Evolutionary conservation across 306 rosid genomes (phyloP), one percentile per base, ranked within the genome.

Genomic region (Vigna hirtella): DNA sequence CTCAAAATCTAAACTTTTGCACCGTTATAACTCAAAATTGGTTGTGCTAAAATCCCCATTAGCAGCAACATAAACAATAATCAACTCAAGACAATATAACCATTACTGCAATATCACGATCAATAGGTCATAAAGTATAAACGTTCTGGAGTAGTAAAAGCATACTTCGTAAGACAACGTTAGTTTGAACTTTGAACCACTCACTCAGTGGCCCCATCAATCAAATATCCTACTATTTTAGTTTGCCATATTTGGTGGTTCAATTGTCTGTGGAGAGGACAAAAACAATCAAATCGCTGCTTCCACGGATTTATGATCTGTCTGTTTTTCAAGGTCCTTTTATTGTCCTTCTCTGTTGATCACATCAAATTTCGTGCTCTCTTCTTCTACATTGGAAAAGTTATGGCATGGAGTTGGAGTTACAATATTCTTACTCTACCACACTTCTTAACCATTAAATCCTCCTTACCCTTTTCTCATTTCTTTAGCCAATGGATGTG

Each of bases 281-380:
- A 56, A 47, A 15, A 34, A 50, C 79, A 51, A 70, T 20, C 73
- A 61, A 58, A 42, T 66, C 34, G 20, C 15, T 34, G 68, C 76
- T 34, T 64, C 71, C 70, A 2, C 61, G 72, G 34, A 66, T 74
- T 11, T 69, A 36, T 61, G 73, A 61, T 82, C 22, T 45, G 24
- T 70, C 69, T 70, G 52, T 51, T 40, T 18, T 18, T 43, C 36
- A 32, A 66, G 62, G 62, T 73, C 73, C 76, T 73, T 30, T 18
- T 42, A 18, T 67, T 58, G 79, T 74, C 84, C 43, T 57, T 47
- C 56, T 47, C 57, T 67, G 69, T 45, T 76, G 47, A 71, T 76
- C 45, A 1, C 81, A 51, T 52, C 81, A 62, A 16, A 62, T 70
- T 76, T 70, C 20, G 62, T 70, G 73, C 62, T n/a, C 16, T 59